Evolutionary conservation across 2,329 filamentous ascomycete genomes (phyloP).

Genomic region (Exophiala lecanii-corni): DNA sequence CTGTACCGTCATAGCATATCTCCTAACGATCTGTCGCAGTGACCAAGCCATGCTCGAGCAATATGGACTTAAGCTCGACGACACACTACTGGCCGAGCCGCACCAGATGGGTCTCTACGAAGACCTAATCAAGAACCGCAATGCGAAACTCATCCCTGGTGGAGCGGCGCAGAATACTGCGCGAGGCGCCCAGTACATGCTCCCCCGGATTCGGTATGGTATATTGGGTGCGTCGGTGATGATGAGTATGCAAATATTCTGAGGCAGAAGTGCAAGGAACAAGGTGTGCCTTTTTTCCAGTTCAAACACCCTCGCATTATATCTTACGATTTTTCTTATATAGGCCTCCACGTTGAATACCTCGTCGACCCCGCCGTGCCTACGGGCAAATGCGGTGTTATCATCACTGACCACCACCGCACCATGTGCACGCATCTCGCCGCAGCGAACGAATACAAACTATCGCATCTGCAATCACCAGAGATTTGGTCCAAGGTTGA

Average conservation of each 20-base stretch:
- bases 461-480: constrained; percentile 86
- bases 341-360: constrained; percentile 71
- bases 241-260: constrained; percentile 94
- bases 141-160: constrained; percentile 91
- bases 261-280: constrained; percentile 76
- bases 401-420: constrained; percentile 95
- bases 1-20: constrained; percentile 5
- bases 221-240: constrained; percentile 87
- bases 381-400: constrained; percentile 90
- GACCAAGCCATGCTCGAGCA: constrained; percentile 81
- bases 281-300: constrained; percentile 66
- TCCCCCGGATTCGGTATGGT: constrained; percentile 87
- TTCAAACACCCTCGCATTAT: not conserved
- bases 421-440: constrained; percentile 92
- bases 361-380: constrained; percentile 77
- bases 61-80: constrained; percentile 91
- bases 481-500: constrained; percentile 90
- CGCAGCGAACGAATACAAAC: constrained; percentile 93
- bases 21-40: constrained; percentile 43
- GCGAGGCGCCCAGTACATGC: constrained; percentile 87
- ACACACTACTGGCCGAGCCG: constrained; percentile 77
- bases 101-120: constrained; percentile 80
- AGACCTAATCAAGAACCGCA: constrained; percentile 85
- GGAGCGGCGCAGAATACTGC: constrained; percentile 97
- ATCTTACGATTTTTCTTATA: not conserved